phyloP scores from a whole-genome alignment of 108 stramenopile genomes.

The Cylindrotheca fusiformis region DNA sequence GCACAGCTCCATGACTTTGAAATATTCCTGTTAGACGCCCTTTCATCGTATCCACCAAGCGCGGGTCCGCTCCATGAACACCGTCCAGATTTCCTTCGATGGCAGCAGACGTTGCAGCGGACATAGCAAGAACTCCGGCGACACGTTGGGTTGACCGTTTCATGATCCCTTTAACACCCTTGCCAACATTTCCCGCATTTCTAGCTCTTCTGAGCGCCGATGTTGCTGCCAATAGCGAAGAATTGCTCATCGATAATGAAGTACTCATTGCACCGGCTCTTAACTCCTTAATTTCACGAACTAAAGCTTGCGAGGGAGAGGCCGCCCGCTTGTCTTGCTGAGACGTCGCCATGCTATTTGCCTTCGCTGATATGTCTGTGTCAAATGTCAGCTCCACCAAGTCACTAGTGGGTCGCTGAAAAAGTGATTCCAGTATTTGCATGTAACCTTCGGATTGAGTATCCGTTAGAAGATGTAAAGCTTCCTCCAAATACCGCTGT shows the following conservation, averaged over 20 bases:
- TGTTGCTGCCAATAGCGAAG: conserved; percentile 64
- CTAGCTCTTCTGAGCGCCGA: conserved; percentile 55
- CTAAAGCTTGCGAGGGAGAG: conserved; percentile 28
- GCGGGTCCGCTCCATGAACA: conserved; percentile 67
- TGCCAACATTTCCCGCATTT: conserved; percentile 54
- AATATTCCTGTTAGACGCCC: conserved; percentile 45
- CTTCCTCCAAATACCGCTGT: conserved; percentile 73
- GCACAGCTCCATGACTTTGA: conserved; percentile 69
- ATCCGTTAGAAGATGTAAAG: conserved; percentile 68
- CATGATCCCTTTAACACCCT: conserved; percentile 59
- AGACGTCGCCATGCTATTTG: conserved; percentile 32
- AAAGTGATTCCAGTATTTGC: conserved; percentile 63
- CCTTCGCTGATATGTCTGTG: conserved; percentile 65
- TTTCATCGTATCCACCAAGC: conserved; percentile 53
- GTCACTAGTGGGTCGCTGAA: conserved; percentile 50
- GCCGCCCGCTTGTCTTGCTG: conserved; percentile 4
- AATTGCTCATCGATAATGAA: conserved; percentile 62
- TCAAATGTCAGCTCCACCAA: conserved; percentile 67
- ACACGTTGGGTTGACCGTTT: conserved; percentile 62
- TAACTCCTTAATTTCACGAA: conserved; percentile 34
- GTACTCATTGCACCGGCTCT: conserved; percentile 26
- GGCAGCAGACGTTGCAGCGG: conserved; percentile 62
- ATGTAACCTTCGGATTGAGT: conserved; percentile 65
- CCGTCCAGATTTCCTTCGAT: conserved; percentile 54
- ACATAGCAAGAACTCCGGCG: conserved; percentile 63